These are phyloP conservation scores for Filosporella fistucella DNA, from an alignment of 495 filamentous ascomycete species.

Conservation along the genomic window DNA sequence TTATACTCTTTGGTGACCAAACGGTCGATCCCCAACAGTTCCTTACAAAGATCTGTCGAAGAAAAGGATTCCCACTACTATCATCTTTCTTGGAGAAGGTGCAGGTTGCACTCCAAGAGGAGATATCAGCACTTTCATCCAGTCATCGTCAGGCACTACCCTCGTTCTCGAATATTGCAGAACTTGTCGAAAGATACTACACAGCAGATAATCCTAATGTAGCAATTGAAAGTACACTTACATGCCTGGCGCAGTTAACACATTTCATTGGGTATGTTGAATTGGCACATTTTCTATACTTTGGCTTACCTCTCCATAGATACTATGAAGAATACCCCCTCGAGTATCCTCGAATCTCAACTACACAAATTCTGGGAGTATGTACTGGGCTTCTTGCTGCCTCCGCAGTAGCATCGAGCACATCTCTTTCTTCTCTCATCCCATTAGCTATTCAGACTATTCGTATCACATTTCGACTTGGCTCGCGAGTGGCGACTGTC, in stretches of 20 bases:
- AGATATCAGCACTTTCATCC: slow-evolving; percentile 55
- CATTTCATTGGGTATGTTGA: slow-evolving; percentile 70
- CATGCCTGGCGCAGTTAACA: slow-evolving; percentile 67
- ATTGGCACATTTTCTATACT: not conserved
- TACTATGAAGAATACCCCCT: slow-evolving; percentile 41
- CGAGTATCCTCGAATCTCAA: slow-evolving; percentile 36
- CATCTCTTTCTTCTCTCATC: slow-evolving; percentile 61
- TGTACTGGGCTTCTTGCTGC: slow-evolving; percentile 76
- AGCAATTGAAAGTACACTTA: slow-evolving; percentile 61
- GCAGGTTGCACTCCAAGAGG: slow-evolving; percentile 56
- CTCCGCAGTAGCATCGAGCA: slow-evolving; percentile 63
- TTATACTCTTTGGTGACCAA: slow-evolving; percentile 69
- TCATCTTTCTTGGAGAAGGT: slow-evolving; percentile 61
- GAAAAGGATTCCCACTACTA: slow-evolving; percentile 57
- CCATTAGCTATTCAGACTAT: slow-evolving; percentile 51
- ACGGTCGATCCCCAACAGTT: slow-evolving; percentile 67
- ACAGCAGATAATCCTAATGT: slow-evolving; percentile 51
- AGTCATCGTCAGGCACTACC: slow-evolving; percentile 59
- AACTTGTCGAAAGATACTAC: slow-evolving; percentile 67
- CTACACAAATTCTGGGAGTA: slow-evolving; percentile 54
- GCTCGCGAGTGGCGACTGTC: slow-evolving; percentile 50
- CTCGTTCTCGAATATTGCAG: slow-evolving; percentile 62
- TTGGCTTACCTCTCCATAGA: slow-evolving; percentile 8
- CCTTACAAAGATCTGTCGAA: slow-evolving; percentile 50
- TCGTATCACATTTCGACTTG: slow-evolving; percentile 62